phyloP scores from a whole-genome alignment of 176 grass and related monocot species.

The Dactylis glomerata region DNA sequence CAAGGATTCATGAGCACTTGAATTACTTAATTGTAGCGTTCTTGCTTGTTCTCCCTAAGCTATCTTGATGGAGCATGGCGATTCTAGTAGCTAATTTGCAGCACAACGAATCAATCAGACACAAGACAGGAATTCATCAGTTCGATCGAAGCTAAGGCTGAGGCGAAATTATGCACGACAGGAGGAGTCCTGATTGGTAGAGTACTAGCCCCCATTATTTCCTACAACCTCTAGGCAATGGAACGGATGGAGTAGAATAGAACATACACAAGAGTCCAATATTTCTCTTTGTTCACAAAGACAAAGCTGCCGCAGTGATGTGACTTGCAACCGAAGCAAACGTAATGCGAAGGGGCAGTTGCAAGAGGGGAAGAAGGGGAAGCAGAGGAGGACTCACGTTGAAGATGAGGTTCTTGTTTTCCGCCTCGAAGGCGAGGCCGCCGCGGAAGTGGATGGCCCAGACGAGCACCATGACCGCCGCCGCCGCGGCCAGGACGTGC shows the following conservation, averaged over 20 bases:
- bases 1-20: neutral
- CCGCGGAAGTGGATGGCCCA: constrained; percentile 91
- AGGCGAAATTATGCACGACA: neutral
- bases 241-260: neutral
- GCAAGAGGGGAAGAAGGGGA: neutral
- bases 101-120: neutral
- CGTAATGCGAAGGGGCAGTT: neutral
- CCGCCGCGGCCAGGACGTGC: constrained; percentile 52
- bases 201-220: neutral
- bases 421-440: constrained; percentile 68
- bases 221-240: neutral
- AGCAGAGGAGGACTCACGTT: constrained; percentile 38
- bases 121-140: neutral
- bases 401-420: constrained; percentile 94
- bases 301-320: neutral
- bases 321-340: constrained; percentile 13
- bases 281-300: neutral
- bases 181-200: too few species aligned
- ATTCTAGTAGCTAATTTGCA: neutral
- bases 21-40: neutral
- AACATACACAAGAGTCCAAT: neutral
- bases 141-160: neutral
- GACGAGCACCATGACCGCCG: constrained; percentile 75
- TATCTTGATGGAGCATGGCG: neutral
- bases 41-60: neutral